Conservation (phyloP, 2,329 filamentous ascomycete species). For the Pyricularia pennisetigena region DNA sequence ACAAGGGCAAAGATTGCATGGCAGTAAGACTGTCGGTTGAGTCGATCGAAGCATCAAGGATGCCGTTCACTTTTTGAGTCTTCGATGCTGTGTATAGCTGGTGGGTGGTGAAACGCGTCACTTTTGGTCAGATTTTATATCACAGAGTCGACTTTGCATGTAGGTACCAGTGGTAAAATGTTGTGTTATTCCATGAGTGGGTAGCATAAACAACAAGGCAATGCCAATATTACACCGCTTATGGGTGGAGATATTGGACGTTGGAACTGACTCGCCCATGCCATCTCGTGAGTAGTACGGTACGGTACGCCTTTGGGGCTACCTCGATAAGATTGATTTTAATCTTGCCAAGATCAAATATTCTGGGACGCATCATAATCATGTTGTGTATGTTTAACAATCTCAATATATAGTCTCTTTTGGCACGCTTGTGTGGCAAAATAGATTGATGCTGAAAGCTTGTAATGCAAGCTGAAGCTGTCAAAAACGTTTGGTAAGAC, state of each 20-base stretch:
- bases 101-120: too few relatives aligned
- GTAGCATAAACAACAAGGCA: not conserved
- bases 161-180: not conserved
- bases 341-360: not conserved
- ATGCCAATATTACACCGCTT: not conserved
- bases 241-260: not conserved
- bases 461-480: not conserved
- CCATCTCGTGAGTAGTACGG: not conserved
- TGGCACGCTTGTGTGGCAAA: not conserved
- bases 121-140: not conserved
- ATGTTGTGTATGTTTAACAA: not conserved
- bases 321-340: not conserved
- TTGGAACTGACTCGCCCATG: not conserved
- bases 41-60: not conserved
- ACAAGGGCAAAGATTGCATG: not conserved
- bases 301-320: not conserved
- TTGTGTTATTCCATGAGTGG: not conserved
- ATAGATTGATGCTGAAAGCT: not conserved
- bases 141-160: not conserved
- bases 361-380: not conserved
- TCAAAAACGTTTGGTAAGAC: slow-evolving; percentile 4
- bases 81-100: not conserved
- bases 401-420: not conserved
- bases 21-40: not conserved
- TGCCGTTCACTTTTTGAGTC: not conserved